A percentile compares a stretch with the other conserved stretches of the same genome.
Evolutionary conservation across 1,139 yeast species (phyloP).

Genomic region (Geotrichum bryndzae): DNA sequence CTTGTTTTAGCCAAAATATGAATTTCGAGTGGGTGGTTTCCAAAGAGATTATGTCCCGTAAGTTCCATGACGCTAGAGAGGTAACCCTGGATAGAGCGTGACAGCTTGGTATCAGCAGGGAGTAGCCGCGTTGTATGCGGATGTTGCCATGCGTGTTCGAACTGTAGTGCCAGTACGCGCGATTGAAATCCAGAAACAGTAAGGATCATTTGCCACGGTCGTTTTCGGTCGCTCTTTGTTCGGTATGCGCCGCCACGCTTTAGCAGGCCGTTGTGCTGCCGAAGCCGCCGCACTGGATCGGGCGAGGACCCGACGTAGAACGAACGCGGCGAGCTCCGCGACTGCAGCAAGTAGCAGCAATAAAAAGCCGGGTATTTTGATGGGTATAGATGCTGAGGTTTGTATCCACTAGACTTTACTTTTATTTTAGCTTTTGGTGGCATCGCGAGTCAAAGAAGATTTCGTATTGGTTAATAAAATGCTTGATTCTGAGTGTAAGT

Average conservation of each 20-base stretch:
- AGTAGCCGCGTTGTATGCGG: slow-evolving; percentile 53
- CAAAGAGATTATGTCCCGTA: neutral
- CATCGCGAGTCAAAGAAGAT: neutral
- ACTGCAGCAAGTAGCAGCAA: slow-evolving; percentile 62
- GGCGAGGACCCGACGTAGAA: slow-evolving; percentile 78
- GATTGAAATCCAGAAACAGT: slow-evolving; percentile 68
- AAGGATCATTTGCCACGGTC: slow-evolving; percentile 70
- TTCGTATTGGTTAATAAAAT: neutral
- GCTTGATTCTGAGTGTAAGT: neutral
- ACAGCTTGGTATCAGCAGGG: neutral
- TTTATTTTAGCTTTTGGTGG: neutral
- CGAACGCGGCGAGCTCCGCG: slow-evolving; percentile 48
- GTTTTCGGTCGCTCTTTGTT: slow-evolving; percentile 48
- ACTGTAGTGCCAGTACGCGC: slow-evolving; percentile 63
- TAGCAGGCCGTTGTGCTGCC: slow-evolving; percentile 74
- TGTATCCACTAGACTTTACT: neutral
- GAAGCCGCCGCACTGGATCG: slow-evolving; percentile 56
- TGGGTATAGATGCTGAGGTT: slow-evolving; percentile 8
- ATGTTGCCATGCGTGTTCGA: slow-evolving; percentile 75
- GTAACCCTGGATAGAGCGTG: slow-evolving; percentile 1
- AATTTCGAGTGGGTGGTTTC: slow-evolving; percentile 7
- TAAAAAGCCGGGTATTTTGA: slow-evolving; percentile 39
- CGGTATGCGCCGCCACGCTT: slow-evolving; percentile 59
- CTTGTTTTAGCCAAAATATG: slow-evolving; percentile 3
- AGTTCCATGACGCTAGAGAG: neutral